phyloP scores from a whole-genome alignment of 257 asterid genomes.

The Ilex asprella region DNA sequence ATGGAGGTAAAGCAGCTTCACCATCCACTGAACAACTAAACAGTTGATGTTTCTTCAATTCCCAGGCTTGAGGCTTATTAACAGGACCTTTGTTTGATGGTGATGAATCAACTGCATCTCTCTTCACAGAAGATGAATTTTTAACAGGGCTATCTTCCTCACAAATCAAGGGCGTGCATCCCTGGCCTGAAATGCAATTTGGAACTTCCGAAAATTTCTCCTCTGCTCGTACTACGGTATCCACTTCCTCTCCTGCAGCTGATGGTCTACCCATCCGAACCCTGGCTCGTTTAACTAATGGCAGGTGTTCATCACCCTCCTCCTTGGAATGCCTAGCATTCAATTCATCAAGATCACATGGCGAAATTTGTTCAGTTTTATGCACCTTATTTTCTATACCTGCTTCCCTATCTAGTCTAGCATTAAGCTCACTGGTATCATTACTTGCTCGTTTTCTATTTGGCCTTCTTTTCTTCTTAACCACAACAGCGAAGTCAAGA shows the following conservation, averaged over 20 bases:
- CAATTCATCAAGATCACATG: constrained; percentile 36
- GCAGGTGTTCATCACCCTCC: constrained; percentile 87
- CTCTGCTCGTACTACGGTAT: constrained; percentile 33
- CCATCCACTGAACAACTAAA: constrained; percentile 48
- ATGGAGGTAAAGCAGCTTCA: constrained; percentile 96
- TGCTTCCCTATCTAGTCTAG: constrained; percentile 28
- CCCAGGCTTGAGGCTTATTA: constrained; percentile 43
- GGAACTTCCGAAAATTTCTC: constrained; percentile 36
- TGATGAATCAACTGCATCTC: constrained; percentile 24
- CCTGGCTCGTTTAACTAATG: constrained; percentile 88
- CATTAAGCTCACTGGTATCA: constrained; percentile 32
- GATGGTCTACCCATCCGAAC: constrained; percentile 74
- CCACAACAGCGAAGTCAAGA: constrained; percentile 52
- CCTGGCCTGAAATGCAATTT: constrained; percentile 21
- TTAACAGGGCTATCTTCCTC: constrained; percentile 37
- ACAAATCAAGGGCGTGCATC: constrained; percentile 26
- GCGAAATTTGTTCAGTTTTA: constrained; percentile 33
- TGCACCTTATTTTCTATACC: constrained; percentile 34
- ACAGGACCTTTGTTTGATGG: constrained; percentile 27
- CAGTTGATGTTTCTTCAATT: constrained; percentile 33
- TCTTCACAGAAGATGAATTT: constrained; percentile 22
- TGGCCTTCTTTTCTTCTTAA: constrained; percentile 69
- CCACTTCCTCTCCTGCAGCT: constrained; percentile 34
- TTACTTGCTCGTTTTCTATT: constrained; percentile 50
- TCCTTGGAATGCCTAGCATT: constrained; percentile 40